Evolutionary conservation across 2,329 filamentous ascomycete species (phyloP), one percentile per base, ranked within the genome.

Genomic region (Phaeosphaeriaceae sp.): DNA sequence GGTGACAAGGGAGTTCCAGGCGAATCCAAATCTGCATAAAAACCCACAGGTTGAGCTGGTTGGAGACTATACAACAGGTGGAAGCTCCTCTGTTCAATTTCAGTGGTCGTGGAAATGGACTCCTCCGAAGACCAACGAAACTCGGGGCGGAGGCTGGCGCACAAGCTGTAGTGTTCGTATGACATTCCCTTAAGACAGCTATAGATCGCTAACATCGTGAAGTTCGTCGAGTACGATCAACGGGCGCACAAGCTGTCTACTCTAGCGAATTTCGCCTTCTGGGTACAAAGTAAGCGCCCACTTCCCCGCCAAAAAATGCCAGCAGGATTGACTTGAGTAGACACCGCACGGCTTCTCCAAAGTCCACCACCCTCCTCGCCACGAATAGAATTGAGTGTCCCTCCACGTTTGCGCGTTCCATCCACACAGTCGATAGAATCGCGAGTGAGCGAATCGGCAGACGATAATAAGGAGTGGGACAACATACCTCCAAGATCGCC

Each of bases 71-170:
- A 83, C 84, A 2, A 99, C 94, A 0, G 86, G 83, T 26, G 92
- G 93, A n/a, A 90, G 81, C 64, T 79, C 88, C 6, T 93, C 90
- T 1, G 87, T 96, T 23, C 87, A 91, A 28, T 97, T 97, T 69
- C 88, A 93, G 58, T 99, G 93, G 92, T 87, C 88, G 6, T 99
- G 94, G 94, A 94, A 88, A 79, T 99, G 93, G 92, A 91, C 89
- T 69, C 90, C 94, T 7, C 94, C 94, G 30, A 96, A 91, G 79
- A 67, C 78, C 12, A 76, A 78, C 13, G 92, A 97, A 68, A 92
- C 97, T 70, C 85, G 85, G 64, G 90, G 89, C 23, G 91, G 92
- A 48, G 94, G 94, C 36, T 99, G 94, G 93, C 89, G 91, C 68
- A 97, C 95, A 69, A 89, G 88, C 63, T 97, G 94, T 80, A 97